Evolutionary conservation across 805 yeast genomes (phyloP).

Genomic region (Hanseniaspora valbyensis): DNA sequence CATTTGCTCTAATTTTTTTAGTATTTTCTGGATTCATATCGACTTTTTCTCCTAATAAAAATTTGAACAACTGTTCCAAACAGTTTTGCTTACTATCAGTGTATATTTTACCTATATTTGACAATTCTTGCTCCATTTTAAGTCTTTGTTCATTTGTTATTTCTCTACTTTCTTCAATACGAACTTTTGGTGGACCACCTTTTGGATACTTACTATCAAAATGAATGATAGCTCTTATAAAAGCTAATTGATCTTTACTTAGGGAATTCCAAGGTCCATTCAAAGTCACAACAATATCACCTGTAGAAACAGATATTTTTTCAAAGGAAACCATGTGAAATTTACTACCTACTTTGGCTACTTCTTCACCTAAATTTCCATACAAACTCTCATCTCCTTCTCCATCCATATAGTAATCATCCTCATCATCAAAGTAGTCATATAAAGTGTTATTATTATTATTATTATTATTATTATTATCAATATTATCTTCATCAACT

Average conservation of each 20-base stretch:
- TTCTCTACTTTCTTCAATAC: conserved; percentile 72
- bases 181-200: conserved; percentile 41
- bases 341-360: conserved; percentile 74
- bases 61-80: conserved; percentile 68
- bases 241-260: conserved; percentile 37
- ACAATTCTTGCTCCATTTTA: conserved; percentile 42
- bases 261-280: conserved; percentile 61
- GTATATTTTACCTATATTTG: conserved; percentile 45
- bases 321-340: conserved; percentile 83
- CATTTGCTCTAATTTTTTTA: neutral
- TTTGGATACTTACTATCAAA: conserved; percentile 70
- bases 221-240: conserved; percentile 55
- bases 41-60: conserved; percentile 70
- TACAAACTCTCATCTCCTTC: conserved; percentile 32
- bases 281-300: conserved; percentile 63
- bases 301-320: conserved; percentile 77
- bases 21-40: conserved; percentile 29
- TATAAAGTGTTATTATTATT: conserved; percentile 15
- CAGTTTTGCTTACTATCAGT: conserved; percentile 54
- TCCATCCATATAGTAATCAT: conserved; percentile 26
- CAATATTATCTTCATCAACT: conserved; percentile 32
- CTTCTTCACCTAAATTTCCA: conserved; percentile 81
- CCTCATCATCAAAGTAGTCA: conserved; percentile 26
- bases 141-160: conserved; percentile 38
- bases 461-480: conserved; percentile 17